phyloP scores from a whole-genome alignment of 176 grass and related monocot species.

The Otatea glauca region DNA sequence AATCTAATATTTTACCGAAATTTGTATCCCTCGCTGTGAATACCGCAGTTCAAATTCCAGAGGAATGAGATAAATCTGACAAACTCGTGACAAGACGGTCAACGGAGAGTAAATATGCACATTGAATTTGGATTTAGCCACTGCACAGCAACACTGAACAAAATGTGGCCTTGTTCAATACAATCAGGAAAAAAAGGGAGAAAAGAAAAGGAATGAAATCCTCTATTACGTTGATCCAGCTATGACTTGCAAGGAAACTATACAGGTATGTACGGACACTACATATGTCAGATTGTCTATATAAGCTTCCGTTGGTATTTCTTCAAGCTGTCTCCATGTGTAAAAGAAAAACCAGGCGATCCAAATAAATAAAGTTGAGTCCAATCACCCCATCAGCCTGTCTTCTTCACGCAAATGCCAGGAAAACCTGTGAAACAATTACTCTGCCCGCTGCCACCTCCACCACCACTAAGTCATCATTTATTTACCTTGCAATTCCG shows the following conservation, averaged over 20 bases:
- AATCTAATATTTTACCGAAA: no score
- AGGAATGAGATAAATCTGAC: background rate
- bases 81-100: background rate
- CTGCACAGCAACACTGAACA: conserved; percentile 48
- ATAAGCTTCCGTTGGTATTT: conserved; percentile 38
- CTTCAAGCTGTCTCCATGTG: background rate
- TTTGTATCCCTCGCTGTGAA: no score
- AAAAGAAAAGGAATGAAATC: background rate
- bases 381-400: background rate
- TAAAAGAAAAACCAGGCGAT: background rate
- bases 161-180: conserved; percentile 50
- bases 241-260: conserved; percentile 27
- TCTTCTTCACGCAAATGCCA: conserved; percentile 2
- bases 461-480: background rate
- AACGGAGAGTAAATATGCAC: conserved; percentile 23
- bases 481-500: conserved; percentile 50
- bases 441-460: background rate
- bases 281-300: conserved; percentile 47
- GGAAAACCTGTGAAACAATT: conserved; percentile 40
- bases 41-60: no score
- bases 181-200: conserved; percentile 16
- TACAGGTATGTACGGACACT: conserved; percentile 50
- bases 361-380: background rate
- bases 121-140: conserved; percentile 45
- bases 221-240: conserved; percentile 36